Conservation (phyloP, 495 filamentous ascomycete genomes). For the Massariosphaeria phaeospora region DNA sequence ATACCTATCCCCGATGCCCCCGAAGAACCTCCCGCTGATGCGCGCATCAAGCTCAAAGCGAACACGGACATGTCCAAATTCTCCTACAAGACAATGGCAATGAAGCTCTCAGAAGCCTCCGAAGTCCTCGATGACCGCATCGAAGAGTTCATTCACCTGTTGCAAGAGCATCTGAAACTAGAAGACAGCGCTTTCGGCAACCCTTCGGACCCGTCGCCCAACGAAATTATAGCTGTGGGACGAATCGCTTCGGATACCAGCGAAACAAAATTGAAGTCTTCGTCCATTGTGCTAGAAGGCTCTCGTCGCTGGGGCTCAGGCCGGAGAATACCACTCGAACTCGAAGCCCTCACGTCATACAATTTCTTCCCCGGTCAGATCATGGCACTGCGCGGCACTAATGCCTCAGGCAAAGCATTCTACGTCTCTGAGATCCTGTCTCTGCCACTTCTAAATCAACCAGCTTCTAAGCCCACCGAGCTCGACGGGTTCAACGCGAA, state of each 20-base stretch:
- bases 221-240: slow-evolving; percentile 83
- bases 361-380: slow-evolving; percentile 96
- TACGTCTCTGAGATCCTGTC: slow-evolving; percentile 70
- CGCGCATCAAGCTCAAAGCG: slow-evolving; percentile 74
- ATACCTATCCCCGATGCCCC: slow-evolving; percentile 49
- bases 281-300: slow-evolving; percentile 81
- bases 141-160: slow-evolving; percentile 69
- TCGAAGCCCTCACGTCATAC: slow-evolving; percentile 61
- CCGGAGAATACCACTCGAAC: slow-evolving; percentile 69
- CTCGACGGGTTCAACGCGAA: slow-evolving; percentile 62
- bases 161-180: slow-evolving; percentile 69
- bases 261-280: slow-evolving; percentile 76
- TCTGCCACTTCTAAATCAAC: slow-evolving; percentile 63
- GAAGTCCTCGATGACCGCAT: slow-evolving; percentile 93
- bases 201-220: slow-evolving; percentile 74
- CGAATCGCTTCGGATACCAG: slow-evolving; percentile 80
- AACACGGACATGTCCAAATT: slow-evolving; percentile 86
- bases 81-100: slow-evolving; percentile 85
- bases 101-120: slow-evolving; percentile 86
- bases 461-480: slow-evolving; percentile 56
- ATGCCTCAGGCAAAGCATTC: slow-evolving; percentile 80
- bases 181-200: slow-evolving; percentile 83
- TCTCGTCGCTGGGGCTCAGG: slow-evolving; percentile 81
- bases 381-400: slow-evolving; percentile 77
- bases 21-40: slow-evolving; percentile 62